Evolutionary conservation across 495 filamentous ascomycete species (phyloP).

Genomic region (Penicillium canariense): DNA sequence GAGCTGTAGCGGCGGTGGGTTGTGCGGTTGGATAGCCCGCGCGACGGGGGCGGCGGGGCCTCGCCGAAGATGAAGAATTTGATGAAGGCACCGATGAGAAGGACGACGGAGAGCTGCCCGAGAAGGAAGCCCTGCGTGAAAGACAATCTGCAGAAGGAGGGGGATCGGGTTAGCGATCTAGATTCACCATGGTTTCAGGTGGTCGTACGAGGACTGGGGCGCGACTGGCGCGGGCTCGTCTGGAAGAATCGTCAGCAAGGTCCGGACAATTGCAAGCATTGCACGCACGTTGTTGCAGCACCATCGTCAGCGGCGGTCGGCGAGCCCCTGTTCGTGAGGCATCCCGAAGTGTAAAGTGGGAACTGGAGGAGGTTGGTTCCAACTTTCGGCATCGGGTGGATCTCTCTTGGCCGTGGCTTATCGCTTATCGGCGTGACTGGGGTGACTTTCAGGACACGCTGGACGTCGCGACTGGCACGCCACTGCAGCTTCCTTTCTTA

Average conservation of each 20-base stretch:
- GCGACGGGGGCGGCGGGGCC: conserved; percentile 75
- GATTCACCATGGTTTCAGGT: conserved; percentile 4
- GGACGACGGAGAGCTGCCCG: conserved; percentile 86
- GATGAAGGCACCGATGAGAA: conserved; percentile 91
- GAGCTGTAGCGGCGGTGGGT: conserved; percentile 60
- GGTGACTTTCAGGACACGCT: conserved; percentile 10
- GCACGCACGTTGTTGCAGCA: conserved; percentile 36
- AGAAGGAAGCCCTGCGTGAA: conserved; percentile 77
- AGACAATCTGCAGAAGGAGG: conserved; percentile 15
- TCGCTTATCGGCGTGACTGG: conserved; percentile 17
- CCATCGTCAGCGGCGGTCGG: conserved; percentile 36
- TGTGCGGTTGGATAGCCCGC: conserved; percentile 69
- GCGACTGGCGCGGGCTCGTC: conserved; percentile 35
- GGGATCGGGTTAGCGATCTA: conserved; percentile 19
- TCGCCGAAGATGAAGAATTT: conserved; percentile 99
- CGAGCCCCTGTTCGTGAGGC: conserved; percentile 23
- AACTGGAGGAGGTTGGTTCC: conserved; percentile 14
- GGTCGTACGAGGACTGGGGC: conserved; percentile 50
- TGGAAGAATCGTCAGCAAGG: conserved; percentile 20
- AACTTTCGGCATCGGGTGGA: conserved; percentile 19
- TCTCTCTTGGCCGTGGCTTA: conserved; percentile 21
- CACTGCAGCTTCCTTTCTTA: background rate
- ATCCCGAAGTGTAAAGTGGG: conserved; percentile 21
- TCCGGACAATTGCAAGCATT: background rate
- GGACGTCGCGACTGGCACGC: background rate